Percentiles rank a stretch among this genome's conserved stretches.
phyloP scores from a whole-genome alignment of 768 basidiomycete species.

The Boletus coccyginus region DNA sequence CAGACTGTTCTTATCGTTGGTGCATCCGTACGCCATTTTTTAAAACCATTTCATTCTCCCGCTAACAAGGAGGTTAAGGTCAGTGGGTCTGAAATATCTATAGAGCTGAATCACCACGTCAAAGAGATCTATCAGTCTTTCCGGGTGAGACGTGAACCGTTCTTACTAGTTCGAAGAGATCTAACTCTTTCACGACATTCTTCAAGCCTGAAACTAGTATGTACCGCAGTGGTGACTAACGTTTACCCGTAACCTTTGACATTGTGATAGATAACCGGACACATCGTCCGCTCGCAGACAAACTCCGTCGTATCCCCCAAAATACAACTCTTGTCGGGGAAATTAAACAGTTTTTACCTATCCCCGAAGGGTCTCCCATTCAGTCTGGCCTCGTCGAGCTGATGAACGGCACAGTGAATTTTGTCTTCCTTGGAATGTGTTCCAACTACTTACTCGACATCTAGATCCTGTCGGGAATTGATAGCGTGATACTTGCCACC shows the following conservation, averaged over 20 bases:
- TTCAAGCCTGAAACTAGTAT: constrained; percentile 4
- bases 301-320: constrained; percentile 3
- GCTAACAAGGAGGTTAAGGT: neutral
- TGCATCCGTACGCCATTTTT: constrained; percentile 5
- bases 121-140: constrained; percentile 9
- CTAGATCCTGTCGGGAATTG: constrained; percentile 9
- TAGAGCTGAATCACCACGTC: constrained; percentile 9
- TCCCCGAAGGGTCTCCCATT: constrained; percentile 5
- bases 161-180: neutral
- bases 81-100: constrained; percentile 10
- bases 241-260: neutral
- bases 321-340: constrained; percentile 15
- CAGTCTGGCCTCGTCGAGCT: constrained; percentile 15
- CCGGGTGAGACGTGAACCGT: constrained; percentile 2
- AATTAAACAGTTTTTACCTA: constrained; percentile 7
- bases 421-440: neutral
- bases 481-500: constrained; percentile 14
- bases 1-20: constrained; percentile 43
- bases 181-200: neutral
- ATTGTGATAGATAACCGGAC: neutral
- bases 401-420: constrained; percentile 12
- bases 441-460: too few species aligned
- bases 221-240: neutral
- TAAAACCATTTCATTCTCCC: neutral
- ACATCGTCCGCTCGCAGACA: neutral